Percentiles rank a stretch among this genome's conserved stretches.
Conservation (phyloP, 352 stramenopile species). For the Paralagenidium karlingii region DNA sequence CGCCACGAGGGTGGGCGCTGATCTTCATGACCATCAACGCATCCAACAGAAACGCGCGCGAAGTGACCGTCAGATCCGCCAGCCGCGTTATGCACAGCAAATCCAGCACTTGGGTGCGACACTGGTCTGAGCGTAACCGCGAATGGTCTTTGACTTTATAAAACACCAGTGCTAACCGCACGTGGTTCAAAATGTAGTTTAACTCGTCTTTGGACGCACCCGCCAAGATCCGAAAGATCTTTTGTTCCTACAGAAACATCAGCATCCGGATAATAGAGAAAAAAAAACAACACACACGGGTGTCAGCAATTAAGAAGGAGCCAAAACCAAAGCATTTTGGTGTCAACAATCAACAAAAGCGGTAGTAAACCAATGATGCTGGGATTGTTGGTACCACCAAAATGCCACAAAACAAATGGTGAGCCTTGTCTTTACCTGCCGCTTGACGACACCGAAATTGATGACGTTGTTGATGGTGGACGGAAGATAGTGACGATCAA, state of each 20-base stretch:
- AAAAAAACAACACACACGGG: too few species aligned
- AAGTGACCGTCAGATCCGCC: constrained; percentile 86
- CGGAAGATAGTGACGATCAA: constrained; percentile 75
- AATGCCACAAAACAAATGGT: too few species aligned
- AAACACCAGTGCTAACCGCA: constrained; percentile 93
- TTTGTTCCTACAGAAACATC: too few species aligned
- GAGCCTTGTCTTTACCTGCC: too few species aligned
- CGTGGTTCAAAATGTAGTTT: constrained; percentile 94
- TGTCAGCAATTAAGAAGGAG: too few species aligned
- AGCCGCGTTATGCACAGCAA: constrained; percentile 90
- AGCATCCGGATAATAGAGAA: too few species aligned
- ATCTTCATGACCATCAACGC: constrained; percentile 97
- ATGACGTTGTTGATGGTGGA: constrained; percentile 86
- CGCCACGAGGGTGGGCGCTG: constrained; percentile 85
- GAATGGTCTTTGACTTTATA: constrained; percentile 97
- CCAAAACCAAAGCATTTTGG: too few species aligned
- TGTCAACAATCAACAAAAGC: too few species aligned
- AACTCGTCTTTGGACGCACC: constrained; percentile 92
- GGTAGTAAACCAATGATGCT: too few species aligned
- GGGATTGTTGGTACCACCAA: too few species aligned
- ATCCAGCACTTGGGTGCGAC: constrained; percentile 90
- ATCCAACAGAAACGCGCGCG: constrained; percentile 87
- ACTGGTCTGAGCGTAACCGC: constrained; percentile 54
- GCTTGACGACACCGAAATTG: constrained; percentile 65
- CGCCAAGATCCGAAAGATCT: constrained; percentile 93